Conservation (phyloP, 345 rosid genomes). For the Eucalyptus erythrocorys region DNA sequence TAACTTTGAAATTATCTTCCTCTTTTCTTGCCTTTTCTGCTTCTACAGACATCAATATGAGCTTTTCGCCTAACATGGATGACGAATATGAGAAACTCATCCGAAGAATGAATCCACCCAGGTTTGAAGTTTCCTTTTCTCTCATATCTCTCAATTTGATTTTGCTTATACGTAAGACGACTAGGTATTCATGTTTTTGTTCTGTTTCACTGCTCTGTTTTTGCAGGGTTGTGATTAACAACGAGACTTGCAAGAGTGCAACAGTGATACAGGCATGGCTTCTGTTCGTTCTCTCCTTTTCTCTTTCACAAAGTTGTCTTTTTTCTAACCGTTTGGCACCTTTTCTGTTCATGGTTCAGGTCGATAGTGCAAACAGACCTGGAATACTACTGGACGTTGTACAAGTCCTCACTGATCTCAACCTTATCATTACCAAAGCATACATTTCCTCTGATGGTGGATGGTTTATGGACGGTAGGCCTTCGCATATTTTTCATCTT, state of each 20-base stretch:
- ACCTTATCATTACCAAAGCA: conserved; percentile 73
- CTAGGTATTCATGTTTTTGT: neutral
- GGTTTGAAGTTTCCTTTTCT: conserved; percentile 20
- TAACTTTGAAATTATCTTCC: neutral
- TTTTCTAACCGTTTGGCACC: neutral
- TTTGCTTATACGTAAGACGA: neutral
- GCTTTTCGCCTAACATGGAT: conserved; percentile 62
- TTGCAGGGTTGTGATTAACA: conserved; percentile 92
- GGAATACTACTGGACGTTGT: conserved; percentile 96
- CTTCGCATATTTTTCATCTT: neutral
- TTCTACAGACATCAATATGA: conserved; percentile 39
- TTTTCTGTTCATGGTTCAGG: conserved; percentile 28
- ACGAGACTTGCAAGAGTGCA: conserved; percentile 78
- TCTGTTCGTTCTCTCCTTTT: neutral
- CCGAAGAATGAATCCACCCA: conserved; percentile 91
- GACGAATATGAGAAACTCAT: conserved; percentile 85
- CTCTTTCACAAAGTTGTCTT: neutral
- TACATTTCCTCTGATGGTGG: conserved; percentile 95
- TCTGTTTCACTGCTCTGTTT: neutral
- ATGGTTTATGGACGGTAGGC: conserved; percentile 98
- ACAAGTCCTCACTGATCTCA: conserved; percentile 86
- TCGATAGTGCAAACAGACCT: conserved; percentile 88
- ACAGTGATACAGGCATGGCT: conserved; percentile 67
- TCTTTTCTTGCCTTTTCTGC: neutral
- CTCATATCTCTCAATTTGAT: neutral